phyloP scores from a whole-genome alignment of 106 monocot genomes.

The Narthecium ossifragum region DNA sequence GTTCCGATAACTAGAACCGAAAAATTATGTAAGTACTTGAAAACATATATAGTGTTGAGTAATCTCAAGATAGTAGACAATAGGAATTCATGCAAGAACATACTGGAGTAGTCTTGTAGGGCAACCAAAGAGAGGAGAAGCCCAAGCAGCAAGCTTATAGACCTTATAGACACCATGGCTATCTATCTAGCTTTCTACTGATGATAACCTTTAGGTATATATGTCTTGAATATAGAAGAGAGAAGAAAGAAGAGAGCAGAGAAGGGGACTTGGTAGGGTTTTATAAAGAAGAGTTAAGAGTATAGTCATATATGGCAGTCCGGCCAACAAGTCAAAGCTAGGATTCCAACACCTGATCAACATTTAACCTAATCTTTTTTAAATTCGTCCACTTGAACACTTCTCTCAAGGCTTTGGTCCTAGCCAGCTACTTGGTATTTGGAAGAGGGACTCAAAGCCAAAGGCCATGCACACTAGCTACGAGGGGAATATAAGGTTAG shows the following conservation, averaged over 20 bases:
- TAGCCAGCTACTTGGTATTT: slow-evolving; percentile 4
- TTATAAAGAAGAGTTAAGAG: slow-evolving; percentile 7
- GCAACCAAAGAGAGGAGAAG: slow-evolving; percentile 1
- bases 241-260: not conserved
- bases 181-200: too few relatives aligned
- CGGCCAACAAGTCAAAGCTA: slow-evolving; percentile 28
- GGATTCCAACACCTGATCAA: slow-evolving; percentile 17
- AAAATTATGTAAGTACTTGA: too few relatives aligned
- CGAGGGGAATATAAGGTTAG: too few relatives aligned
- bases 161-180: slow-evolving; percentile 4
- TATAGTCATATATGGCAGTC: not conserved
- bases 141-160: not conserved
- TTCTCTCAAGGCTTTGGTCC: slow-evolving; percentile 3
- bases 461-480: too few relatives aligned
- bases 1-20: too few relatives aligned
- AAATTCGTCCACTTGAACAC: not conserved
- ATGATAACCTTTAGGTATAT: not conserved
- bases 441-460: too few relatives aligned
- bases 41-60: too few relatives aligned
- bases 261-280: slow-evolving; percentile 2
- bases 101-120: not conserved
- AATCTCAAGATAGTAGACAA: too few relatives aligned
- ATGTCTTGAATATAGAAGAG: slow-evolving; percentile 12
- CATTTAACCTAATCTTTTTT: not conserved
- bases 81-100: too few relatives aligned